These are phyloP conservation scores for Mycothermus thermophilus DNA, from an alignment of 495 filamentous ascomycete genomes.

Conservation along the genomic window DNA sequence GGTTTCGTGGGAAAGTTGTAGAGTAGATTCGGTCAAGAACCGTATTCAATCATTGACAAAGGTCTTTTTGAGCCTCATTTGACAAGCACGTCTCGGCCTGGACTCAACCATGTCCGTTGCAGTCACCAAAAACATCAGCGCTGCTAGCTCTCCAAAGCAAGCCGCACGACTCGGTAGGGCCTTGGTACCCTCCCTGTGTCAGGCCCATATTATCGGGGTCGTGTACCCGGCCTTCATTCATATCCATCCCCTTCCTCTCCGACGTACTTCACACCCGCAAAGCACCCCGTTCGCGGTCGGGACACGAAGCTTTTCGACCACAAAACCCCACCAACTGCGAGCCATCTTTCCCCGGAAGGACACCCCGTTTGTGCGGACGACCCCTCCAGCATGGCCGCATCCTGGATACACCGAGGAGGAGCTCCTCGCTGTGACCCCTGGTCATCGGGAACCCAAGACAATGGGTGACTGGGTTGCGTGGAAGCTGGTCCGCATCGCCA, in stretches of 20 bases:
- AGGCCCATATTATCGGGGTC: slow-evolving; percentile 5
- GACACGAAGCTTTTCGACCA: slow-evolving; percentile 29
- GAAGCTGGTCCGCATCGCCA: slow-evolving; percentile 26
- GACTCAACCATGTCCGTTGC: slow-evolving; percentile 14
- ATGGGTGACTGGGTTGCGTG: slow-evolving; percentile 32
- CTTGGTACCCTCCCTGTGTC: slow-evolving; percentile 11
- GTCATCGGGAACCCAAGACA: slow-evolving; percentile 24
- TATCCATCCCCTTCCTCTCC: too few species aligned
- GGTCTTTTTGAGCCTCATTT: too few species aligned
- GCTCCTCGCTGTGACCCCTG: slow-evolving; percentile 28
- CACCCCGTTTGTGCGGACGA: slow-evolving; percentile 32
- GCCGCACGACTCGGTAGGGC: slow-evolving; percentile 19
- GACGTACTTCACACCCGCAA: too few species aligned
- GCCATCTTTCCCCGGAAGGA: slow-evolving; percentile 38
- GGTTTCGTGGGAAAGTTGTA: too few species aligned
- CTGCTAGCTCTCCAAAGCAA: slow-evolving; percentile 23
- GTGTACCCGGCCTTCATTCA: slow-evolving; percentile 15
- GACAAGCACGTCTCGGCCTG: too few species aligned
- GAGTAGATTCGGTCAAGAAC: too few species aligned
- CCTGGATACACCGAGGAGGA: slow-evolving; percentile 42
- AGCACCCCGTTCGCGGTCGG: too few species aligned
- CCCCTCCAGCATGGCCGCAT: slow-evolving; percentile 53
- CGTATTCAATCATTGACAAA: too few species aligned
- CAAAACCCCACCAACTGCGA: slow-evolving; percentile 19
- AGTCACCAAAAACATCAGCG: slow-evolving; percentile 15